Percentiles rank a stretch among this genome's conserved stretches.
These are phyloP conservation scores for Davidsoniella neocaledoniae DNA, from an alignment of 2,329 filamentous ascomycete species.

Conservation along the genomic window DNA sequence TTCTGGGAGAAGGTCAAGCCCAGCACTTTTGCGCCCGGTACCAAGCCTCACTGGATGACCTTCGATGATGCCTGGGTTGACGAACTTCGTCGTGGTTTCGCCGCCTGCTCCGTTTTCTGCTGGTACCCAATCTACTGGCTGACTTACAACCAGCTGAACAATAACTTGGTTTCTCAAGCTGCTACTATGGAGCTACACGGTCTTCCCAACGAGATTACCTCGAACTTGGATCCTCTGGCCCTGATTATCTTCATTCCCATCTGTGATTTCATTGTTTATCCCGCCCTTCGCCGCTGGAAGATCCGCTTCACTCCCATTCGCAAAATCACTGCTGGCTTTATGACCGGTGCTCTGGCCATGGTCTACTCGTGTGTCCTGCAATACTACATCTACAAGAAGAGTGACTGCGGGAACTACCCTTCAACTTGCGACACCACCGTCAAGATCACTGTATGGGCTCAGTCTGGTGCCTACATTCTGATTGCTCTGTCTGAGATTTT, in stretches of 20 bases:
- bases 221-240: constrained; percentile 57
- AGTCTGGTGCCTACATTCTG: constrained; percentile 32
- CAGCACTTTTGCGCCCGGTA: constrained; percentile 35
- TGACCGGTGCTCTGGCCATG: constrained; percentile 44
- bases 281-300: constrained; percentile 42
- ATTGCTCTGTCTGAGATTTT: constrained; percentile 33
- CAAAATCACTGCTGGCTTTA: constrained; percentile 55
- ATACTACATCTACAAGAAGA: constrained; percentile 46
- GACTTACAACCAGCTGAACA: constrained; percentile 34
- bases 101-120: constrained; percentile 51
- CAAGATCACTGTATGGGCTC: constrained; percentile 45
- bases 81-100: constrained; percentile 51
- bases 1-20: constrained; percentile 58
- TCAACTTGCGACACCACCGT: constrained; percentile 24
- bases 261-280: constrained; percentile 52
- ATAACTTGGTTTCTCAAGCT: constrained; percentile 46
- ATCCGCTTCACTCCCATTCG: constrained; percentile 60
- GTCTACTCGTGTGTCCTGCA: constrained; percentile 36
- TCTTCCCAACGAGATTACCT: constrained; percentile 60
- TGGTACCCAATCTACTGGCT: constrained; percentile 50
- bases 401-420: constrained; percentile 35
- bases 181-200: constrained; percentile 49
- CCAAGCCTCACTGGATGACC: constrained; percentile 53
- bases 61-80: constrained; percentile 70
- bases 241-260: constrained; percentile 61